phyloP scores from a whole-genome alignment of 2,329 filamentous ascomycete species.

The Scytalidium sp. region DNA sequence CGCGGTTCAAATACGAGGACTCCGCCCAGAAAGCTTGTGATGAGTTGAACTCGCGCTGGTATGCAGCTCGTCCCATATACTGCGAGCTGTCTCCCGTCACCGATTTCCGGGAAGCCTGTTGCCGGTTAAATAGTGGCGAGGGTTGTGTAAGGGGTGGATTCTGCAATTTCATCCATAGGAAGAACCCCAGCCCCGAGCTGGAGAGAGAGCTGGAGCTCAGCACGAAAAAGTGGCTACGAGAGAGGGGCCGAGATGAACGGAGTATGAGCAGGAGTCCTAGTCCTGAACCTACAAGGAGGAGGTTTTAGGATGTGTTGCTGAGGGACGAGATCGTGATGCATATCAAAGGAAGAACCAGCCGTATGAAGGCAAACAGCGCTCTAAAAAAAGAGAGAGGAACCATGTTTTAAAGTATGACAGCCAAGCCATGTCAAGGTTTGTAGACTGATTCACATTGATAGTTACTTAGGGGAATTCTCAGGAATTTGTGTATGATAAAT shows the following conservation, averaged over 20 bases:
- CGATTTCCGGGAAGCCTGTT: conserved; percentile 97
- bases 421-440: neutral
- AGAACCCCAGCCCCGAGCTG: conserved; percentile 86
- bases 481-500: neutral
- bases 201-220: conserved; percentile 82
- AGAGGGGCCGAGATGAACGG: conserved; percentile 78
- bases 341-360: neutral
- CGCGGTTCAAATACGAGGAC: conserved; percentile 99
- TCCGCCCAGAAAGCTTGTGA: conserved; percentile 91
- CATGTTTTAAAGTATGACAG: neutral
- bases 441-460: neutral
- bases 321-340: neutral
- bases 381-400: neutral
- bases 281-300: conserved; percentile 75
- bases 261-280: conserved; percentile 81
- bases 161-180: conserved; percentile 99
- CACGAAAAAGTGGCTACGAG: conserved; percentile 95
- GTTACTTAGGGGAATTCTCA: neutral
- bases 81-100: conserved; percentile 96
- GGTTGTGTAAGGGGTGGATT: conserved; percentile 95
- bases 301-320: conserved; percentile 47
- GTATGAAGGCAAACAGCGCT: neutral
- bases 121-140: conserved; percentile 88
- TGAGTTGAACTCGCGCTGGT: conserved; percentile 91
- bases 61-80: conserved; percentile 94